Evolutionary conservation across 768 basidiomycete species (phyloP), one percentile per base, ranked within the genome.

Genomic region (Kwoniella sp.): DNA sequence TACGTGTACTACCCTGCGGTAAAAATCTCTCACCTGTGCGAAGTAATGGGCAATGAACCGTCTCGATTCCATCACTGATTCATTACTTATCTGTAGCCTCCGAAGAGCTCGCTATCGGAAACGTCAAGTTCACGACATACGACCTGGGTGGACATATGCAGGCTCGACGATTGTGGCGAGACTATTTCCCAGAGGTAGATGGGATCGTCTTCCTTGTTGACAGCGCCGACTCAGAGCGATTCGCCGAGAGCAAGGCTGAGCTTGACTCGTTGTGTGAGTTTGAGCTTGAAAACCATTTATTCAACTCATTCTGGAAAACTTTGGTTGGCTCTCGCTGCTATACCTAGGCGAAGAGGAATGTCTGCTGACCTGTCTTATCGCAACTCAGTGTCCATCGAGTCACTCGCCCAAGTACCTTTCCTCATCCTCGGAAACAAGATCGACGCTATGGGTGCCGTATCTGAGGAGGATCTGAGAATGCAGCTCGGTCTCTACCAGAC

Each of bases 101-200:
- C 52, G 96, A 99, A 83, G 96, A 99, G 81, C 86, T 99, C 59
- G 93, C 96, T 26, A 98, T 98, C 81, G 96, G 96, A 61, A 96
- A 93, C 79, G 91, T 98, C 74, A 98, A 97, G 82, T 99, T 99
- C 84, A 98, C 93, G 26, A 98, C 96, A 0, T 94, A 96, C 74
- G 96, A 99, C 82, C 85, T 99, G 58, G 96, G 96, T 76, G 96
- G 96, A 79, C 96, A 98, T 84, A 89, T 90, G 81, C 95, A 97
- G 87, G 96, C 96, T 59, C 94, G 96, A 73, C 92, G 96, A 72
- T 89, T 98, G 80, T 99, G 96, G 96, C 88, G 93, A 64, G 94
- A 99, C 82, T 99, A 98, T 84, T 98, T 99, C 88, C 96, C 96
- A 55, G 96, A 98, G 82, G 96, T 98, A 48, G 93, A 99, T 75